These are phyloP conservation scores for Dactylellina haptotyla DNA, from an alignment of 2,329 filamentous ascomycete species.

Conservation along the genomic window DNA sequence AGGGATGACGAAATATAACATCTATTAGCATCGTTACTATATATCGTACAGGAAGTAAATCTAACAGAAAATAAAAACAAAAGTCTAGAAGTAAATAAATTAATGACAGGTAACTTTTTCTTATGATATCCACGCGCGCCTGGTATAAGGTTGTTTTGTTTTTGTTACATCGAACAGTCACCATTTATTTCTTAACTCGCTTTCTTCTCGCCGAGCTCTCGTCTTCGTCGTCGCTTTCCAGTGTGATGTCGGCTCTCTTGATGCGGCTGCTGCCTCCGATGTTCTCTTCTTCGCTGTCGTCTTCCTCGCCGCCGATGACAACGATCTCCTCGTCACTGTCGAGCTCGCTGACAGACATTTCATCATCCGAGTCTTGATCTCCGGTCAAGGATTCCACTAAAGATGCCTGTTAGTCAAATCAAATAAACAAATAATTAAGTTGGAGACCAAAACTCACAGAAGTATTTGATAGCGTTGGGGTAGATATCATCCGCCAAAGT, in stretches of 20 bases:
- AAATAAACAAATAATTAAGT: slow-evolving; percentile 1
- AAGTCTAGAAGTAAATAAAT: too few relatives aligned
- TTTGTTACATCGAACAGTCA: background rate
- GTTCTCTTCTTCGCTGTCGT: slow-evolving; percentile 65
- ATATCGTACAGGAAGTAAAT: background rate
- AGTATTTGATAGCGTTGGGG: slow-evolving; percentile 88
- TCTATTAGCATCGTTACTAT: too few relatives aligned
- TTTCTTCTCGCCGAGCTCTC: slow-evolving; percentile 31
- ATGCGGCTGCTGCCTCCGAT: slow-evolving; percentile 58
- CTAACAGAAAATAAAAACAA: background rate
- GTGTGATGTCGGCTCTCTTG: slow-evolving; percentile 53
- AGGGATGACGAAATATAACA: too few relatives aligned
- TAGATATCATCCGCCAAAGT: slow-evolving; percentile 86
- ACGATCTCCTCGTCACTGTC: slow-evolving; percentile 63
- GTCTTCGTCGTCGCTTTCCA: slow-evolving; percentile 37
- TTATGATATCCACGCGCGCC: too few relatives aligned
- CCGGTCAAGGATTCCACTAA: slow-evolving; percentile 76
- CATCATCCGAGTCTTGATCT: slow-evolving; percentile 68
- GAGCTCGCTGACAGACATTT: slow-evolving; percentile 67
- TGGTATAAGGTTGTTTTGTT: background rate
- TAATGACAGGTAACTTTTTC: too few relatives aligned
- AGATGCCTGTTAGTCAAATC: slow-evolving; percentile 3
- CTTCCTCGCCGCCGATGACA: slow-evolving; percentile 62
- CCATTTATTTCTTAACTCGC: slow-evolving; percentile 45
- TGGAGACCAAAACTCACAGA: slow-evolving; percentile 72